Conservation (phyloP, 768 basidiomycete species). For the Serendipita sp. region DNA sequence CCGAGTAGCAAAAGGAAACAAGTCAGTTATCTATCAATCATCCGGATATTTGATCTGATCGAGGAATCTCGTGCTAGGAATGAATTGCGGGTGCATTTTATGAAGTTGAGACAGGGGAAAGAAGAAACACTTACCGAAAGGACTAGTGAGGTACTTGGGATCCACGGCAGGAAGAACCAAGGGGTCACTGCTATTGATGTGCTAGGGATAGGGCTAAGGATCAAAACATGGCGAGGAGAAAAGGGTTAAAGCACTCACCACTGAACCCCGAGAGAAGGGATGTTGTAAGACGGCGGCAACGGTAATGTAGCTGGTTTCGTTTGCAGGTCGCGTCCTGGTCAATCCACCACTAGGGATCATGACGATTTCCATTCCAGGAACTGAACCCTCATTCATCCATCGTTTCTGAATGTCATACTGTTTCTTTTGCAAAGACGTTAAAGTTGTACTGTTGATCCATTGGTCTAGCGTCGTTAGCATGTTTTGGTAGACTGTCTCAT, state of each 20-base stretch:
- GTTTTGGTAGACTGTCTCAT: neutral
- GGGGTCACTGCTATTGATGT: slow-evolving; percentile 28
- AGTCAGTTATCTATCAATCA: too few species aligned
- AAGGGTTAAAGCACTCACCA: neutral
- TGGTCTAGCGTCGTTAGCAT: neutral
- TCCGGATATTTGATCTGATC: neutral
- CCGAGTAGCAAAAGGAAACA: too few species aligned
- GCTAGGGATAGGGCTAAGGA: slow-evolving; percentile 6
- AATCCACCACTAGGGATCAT: neutral
- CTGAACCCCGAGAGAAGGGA: slow-evolving; percentile 5
- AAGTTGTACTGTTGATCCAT: neutral
- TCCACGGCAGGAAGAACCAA: slow-evolving; percentile 29
- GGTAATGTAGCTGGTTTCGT: slow-evolving; percentile 1
- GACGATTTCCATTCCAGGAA: neutral
- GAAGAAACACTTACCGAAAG: slow-evolving; percentile 9
- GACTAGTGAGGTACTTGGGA: slow-evolving; percentile 14
- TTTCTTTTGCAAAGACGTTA: neutral
- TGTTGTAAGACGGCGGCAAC: neutral
- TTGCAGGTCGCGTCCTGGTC: neutral
- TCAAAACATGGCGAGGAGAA: neutral
- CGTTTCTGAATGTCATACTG: slow-evolving; percentile 7
- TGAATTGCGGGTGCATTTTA: slow-evolving; percentile 9
- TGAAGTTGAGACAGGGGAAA: slow-evolving; percentile 13
- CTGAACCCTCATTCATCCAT: slow-evolving; percentile 2
- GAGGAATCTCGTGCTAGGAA: neutral